Percentiles rank a stretch among this genome's conserved stretches.
phyloP scores from a whole-genome alignment of 192 early-diverging fungal genomes.

The Phycomyces blakesleeanus region DNA sequence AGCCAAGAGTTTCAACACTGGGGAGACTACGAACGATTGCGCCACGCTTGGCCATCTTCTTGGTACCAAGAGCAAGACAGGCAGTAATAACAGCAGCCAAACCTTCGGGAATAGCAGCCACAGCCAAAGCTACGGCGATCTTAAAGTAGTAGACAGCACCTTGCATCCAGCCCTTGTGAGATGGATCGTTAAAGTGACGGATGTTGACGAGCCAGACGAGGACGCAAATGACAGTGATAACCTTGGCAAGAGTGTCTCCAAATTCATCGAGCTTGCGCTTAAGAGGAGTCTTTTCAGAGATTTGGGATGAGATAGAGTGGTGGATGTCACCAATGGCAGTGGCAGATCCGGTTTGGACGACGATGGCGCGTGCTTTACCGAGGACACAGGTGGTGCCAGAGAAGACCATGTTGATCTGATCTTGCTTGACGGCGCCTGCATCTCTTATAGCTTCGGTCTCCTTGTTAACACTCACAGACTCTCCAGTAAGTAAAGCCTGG shows the following conservation, averaged over 20 bases:
- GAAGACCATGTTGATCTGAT: conserved; percentile 96
- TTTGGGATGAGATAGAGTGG: conserved; percentile 76
- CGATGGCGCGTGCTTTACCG: conserved; percentile 86
- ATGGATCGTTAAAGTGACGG: conserved; percentile 89
- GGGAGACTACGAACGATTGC: conserved; percentile 94
- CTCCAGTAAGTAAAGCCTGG: conserved; percentile 95
- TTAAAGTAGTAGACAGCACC: conserved; percentile 99
- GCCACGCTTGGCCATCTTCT: conserved; percentile 93
- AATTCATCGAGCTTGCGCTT: conserved; percentile 96
- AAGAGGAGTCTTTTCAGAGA: conserved; percentile 90
- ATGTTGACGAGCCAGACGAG: conserved; percentile 98
- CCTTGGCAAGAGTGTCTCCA: conserved; percentile 83
- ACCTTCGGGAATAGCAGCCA: conserved; percentile 99
- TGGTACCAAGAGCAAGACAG: conserved; percentile 94
- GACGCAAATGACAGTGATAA: conserved; percentile 85
- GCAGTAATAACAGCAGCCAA: conserved; percentile 98
- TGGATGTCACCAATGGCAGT: conserved; percentile 97
- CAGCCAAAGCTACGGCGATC: conserved; percentile 96
- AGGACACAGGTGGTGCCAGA: conserved; percentile 93
- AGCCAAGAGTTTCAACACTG: conserved; percentile 94
- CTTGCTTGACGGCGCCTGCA: conserved; percentile 84
- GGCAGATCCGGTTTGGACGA: conserved; percentile 78
- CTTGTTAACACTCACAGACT: conserved; percentile 90
- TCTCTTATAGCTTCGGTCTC: conserved; percentile 59
- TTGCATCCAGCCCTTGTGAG: conserved; percentile 87